phyloP scores from a whole-genome alignment of 352 stramenopile species.

The Phytophthora quininea region DNA sequence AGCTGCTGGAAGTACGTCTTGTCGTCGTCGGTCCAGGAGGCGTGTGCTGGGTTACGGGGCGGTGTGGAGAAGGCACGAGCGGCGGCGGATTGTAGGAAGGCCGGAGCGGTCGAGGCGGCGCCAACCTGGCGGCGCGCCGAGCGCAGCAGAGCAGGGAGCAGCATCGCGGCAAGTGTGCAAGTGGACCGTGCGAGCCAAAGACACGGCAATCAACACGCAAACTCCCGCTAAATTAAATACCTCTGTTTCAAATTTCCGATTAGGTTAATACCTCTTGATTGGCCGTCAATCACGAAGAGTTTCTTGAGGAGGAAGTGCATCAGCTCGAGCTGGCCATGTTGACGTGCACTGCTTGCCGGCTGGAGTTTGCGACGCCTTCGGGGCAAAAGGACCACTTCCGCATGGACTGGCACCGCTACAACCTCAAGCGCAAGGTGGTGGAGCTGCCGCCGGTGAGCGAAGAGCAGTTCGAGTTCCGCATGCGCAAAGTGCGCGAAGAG shows the following conservation, averaged over 20 bases:
- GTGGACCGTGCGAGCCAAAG: background rate
- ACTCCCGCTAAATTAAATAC: background rate
- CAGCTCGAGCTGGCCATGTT: slow-evolving; percentile 44
- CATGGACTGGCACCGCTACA: slow-evolving; percentile 97
- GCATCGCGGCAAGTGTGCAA: slow-evolving; percentile 8
- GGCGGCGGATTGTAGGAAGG: slow-evolving; percentile 2
- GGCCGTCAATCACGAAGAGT: slow-evolving; percentile 1
- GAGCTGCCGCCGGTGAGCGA: slow-evolving; percentile 92
- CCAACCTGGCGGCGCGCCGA: slow-evolving; percentile 14
- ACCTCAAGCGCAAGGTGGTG: slow-evolving; percentile 97
- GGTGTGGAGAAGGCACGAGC: slow-evolving; percentile 36
- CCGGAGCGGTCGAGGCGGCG: slow-evolving; percentile 5
- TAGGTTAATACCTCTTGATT: background rate
- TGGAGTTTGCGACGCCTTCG: slow-evolving; percentile 62
- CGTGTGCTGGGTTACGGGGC: slow-evolving; percentile 48
- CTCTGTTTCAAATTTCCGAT: no score
- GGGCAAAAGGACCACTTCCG: slow-evolving; percentile 93
- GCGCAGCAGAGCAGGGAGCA: slow-evolving; percentile 30
- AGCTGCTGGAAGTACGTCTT: slow-evolving; percentile 70
- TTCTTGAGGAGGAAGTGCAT: background rate
- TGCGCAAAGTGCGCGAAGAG: slow-evolving; percentile 73
- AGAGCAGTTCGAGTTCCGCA: slow-evolving; percentile 82
- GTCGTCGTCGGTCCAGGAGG: slow-evolving; percentile 67
- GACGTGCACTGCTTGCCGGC: slow-evolving; percentile 83
- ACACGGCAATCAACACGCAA: slow-evolving; percentile 19